Percentiles rank a stretch among this genome's conserved stretches.
Conservation (phyloP, 441 rosid species). For the Hura crepitans region DNA sequence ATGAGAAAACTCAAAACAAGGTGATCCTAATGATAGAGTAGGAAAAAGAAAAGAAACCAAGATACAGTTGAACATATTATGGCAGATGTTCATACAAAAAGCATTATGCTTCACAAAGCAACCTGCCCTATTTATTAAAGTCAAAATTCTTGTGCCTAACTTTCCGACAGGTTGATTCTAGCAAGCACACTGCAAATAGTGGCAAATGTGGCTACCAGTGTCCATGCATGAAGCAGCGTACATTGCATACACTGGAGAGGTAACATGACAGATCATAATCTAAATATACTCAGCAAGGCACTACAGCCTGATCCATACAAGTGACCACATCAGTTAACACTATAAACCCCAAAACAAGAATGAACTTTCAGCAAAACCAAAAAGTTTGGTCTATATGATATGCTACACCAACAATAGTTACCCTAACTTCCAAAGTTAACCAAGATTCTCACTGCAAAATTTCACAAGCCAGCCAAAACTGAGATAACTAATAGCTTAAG, state of each 20-base stretch:
- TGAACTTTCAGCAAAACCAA: background rate
- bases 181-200: background rate
- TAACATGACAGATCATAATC: background rate
- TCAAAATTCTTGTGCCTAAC: background rate
- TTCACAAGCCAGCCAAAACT: background rate
- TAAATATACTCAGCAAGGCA: background rate
- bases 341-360: slow-evolving; percentile 9
- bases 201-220: background rate
- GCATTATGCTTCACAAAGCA: background rate
- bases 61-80: background rate
- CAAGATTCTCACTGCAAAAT: background rate
- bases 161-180: background rate
- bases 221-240: background rate
- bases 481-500: background rate
- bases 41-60: background rate
- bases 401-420: background rate
- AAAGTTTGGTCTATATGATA: background rate
- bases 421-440: background rate
- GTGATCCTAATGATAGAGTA: background rate
- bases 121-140: background rate
- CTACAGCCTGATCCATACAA: background rate
- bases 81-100: background rate
- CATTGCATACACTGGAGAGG: background rate
- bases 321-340: background rate
- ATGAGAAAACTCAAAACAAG: background rate